Percentiles rank a stretch among this genome's conserved stretches.
phyloP scores from a whole-genome alignment of 2,329 filamentous ascomycete species.

The Periconia sp. region DNA sequence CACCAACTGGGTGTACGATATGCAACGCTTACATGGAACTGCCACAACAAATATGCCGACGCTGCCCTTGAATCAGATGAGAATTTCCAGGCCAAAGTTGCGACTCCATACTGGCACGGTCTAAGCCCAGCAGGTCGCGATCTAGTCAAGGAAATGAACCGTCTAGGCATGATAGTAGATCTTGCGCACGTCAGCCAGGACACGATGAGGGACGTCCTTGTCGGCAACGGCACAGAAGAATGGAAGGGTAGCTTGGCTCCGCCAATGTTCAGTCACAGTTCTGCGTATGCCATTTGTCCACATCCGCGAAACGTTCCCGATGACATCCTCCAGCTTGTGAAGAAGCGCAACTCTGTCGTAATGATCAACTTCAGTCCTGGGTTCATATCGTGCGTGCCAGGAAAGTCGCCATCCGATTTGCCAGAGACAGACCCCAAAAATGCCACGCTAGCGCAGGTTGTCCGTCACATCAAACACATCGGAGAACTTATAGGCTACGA shows the following conservation, averaged over 20 bases:
- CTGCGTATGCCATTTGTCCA: constrained; percentile 78
- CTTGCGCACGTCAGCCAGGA: constrained; percentile 78
- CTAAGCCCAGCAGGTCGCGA: constrained; percentile 72
- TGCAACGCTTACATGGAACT: constrained; percentile 89
- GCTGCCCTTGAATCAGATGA: constrained; percentile 69
- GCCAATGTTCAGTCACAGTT: constrained; percentile 88
- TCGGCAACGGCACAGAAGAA: constrained; percentile 55
- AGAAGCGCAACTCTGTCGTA: constrained; percentile 74
- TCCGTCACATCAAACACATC: constrained; percentile 81
- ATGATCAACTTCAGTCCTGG: constrained; percentile 90
- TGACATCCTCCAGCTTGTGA: constrained; percentile 78
- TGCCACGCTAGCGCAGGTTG: constrained; percentile 77
- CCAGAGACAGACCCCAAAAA: constrained; percentile 72
- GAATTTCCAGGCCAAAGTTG: constrained; percentile 45
- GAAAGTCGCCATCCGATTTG: constrained; percentile 65
- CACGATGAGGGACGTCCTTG: constrained; percentile 85
- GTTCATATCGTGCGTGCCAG: constrained; percentile 77
- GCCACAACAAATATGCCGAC: constrained; percentile 88
- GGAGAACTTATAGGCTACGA: constrained; percentile 84
- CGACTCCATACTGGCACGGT: constrained; percentile 70
- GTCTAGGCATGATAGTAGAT: constrained; percentile 93
- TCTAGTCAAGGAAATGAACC: constrained; percentile 88
- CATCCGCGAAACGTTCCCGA: constrained; percentile 93
- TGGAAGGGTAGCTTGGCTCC: constrained; percentile 80
- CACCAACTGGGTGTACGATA: constrained; percentile 83